Conservation (phyloP, 305 asterid genomes). For the Fraxinus dipetala region DNA sequence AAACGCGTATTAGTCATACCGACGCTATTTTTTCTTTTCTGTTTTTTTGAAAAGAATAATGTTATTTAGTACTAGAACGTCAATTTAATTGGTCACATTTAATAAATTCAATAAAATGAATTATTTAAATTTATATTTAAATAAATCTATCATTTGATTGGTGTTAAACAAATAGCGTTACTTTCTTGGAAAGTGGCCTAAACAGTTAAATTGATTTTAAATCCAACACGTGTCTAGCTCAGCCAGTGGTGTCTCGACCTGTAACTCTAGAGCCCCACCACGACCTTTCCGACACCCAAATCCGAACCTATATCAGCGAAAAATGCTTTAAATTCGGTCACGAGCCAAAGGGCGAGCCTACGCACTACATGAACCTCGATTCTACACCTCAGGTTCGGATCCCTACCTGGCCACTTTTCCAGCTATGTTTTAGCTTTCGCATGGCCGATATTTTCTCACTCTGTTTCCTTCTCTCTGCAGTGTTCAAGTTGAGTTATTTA, state of each 20-base stretch:
- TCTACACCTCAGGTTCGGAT: constrained; percentile 47
- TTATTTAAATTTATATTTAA: too few relatives aligned
- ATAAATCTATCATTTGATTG: too few relatives aligned
- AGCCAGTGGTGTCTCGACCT: background rate
- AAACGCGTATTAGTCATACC: background rate
- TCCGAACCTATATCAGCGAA: background rate
- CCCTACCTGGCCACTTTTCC: constrained; percentile 49
- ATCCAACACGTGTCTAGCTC: background rate
- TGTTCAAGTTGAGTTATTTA: constrained; percentile 10
- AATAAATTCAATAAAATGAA: too few relatives aligned
- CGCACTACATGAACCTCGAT: constrained; percentile 6
- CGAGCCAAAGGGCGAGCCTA: constrained; percentile 22
- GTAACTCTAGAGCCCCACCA: constrained; percentile 1
- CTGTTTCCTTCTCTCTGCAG: background rate
- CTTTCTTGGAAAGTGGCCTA: too few relatives aligned
- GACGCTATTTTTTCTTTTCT: background rate
- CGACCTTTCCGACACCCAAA: background rate
- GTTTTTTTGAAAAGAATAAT: background rate
- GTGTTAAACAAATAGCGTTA: too few relatives aligned
- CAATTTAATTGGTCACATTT: too few relatives aligned
- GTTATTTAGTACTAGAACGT: too few relatives aligned
- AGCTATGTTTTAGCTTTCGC: constrained; percentile 40
- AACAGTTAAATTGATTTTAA: too few relatives aligned
- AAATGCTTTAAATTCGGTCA: too few relatives aligned
- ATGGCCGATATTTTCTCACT: background rate